Base-by-base conservation (phyloP, 192 early-diverging fungal genomes). In the Backusella macrospora region DNA sequence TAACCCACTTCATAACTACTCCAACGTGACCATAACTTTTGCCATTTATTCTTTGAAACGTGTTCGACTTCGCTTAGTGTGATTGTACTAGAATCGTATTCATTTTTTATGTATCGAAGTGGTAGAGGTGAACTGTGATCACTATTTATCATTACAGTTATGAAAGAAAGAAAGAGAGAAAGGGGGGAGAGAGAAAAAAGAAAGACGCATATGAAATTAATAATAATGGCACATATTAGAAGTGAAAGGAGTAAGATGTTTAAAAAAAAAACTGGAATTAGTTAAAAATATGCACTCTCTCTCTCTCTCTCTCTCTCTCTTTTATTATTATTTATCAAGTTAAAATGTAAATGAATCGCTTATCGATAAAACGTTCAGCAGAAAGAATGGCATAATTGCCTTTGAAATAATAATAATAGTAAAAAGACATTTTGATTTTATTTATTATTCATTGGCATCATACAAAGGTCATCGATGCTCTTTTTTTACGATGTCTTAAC, bases 1-100 rank as follows among this genome's bases (percentile, higher is more conserved):
- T 59, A 29, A 26, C 52, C 52, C 7, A 59, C 52, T 21, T 59
- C 52, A 14, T 59, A 59, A 59, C 52, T 59, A 23, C 52, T 59
- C 52, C 52, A 59, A 59, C 52, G 52, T 59, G 52, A 59, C 52
- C 52, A 59, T 59, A 59, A 26, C 52, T 59, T 59, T 59, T 59
- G 52, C 52, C 52, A 59, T 2, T 23, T 59, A 23, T 59, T 59
- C 26, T 59, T 59, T 23, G 52, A 59, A 4, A 59, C 26, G 9
- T 59, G 18, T 23, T 59, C 52, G 3, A 59, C 52, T 59, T 59
- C 52, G 10, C 4, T 59, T 23, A 59, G 21, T 59, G 52, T 59
- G 52, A 59, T 23, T 59, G 52, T 59, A 12, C 52, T 59, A 6
- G 52, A 59, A 26, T 59, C 52, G 21, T 59, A 59, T 26, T 59